These are phyloP conservation scores for Myxozyma melibiosi DNA, from an alignment of 805 yeast genomes.

Conservation along the genomic window DNA sequence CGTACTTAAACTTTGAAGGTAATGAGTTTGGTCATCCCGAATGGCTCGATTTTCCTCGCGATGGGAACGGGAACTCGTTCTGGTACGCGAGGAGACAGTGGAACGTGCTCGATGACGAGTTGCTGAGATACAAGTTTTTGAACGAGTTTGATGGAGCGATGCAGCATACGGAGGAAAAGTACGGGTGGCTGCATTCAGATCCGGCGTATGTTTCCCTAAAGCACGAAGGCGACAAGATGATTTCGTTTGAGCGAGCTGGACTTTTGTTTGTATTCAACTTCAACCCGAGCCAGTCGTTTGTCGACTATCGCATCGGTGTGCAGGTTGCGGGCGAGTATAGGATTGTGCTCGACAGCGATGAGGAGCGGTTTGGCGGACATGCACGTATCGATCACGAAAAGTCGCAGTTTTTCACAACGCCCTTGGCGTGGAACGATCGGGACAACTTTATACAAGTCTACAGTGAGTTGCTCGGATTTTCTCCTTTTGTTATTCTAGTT, in stretches of 20 bases:
- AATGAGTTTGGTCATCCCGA: constrained; percentile 99
- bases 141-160: constrained; percentile 83
- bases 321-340: constrained; percentile 75
- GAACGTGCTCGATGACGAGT: constrained; percentile 76
- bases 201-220: constrained; percentile 86
- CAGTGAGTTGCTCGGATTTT: constrained; percentile 6
- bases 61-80: constrained; percentile 81
- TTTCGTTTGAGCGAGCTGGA: constrained; percentile 87
- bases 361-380: constrained; percentile 77
- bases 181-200: constrained; percentile 70
- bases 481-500: not conserved
- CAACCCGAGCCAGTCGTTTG: constrained; percentile 78
- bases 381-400: constrained; percentile 47
- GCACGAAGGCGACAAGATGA: constrained; percentile 83
- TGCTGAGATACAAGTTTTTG: constrained; percentile 76
- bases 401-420: constrained; percentile 69
- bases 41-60: constrained; percentile 97
- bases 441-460: constrained; percentile 74
- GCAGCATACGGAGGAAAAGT: constrained; percentile 72
- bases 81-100: constrained; percentile 96
- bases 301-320: constrained; percentile 90
- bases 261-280: constrained; percentile 85
- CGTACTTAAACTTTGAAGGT: constrained; percentile 93
- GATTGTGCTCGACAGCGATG: constrained; percentile 76
- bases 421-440: constrained; percentile 79